Percentiles rank a stretch among this genome's conserved stretches.
Conservation (phyloP, 495 filamentous ascomycete genomes). For the Aspergillus conjunctus region DNA sequence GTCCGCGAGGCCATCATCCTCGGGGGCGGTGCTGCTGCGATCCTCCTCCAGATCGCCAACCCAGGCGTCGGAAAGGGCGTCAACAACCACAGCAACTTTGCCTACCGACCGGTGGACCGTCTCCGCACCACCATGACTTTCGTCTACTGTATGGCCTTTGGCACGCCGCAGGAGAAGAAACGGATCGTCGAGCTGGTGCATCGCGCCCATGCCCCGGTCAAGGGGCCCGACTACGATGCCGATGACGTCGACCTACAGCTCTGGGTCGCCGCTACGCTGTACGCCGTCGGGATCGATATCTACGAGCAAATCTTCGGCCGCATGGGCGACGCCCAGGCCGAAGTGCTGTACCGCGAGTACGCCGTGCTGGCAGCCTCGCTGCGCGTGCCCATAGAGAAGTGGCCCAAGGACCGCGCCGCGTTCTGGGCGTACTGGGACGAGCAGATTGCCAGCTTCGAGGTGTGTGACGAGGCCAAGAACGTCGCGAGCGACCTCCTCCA, state of each 20-base stretch:
- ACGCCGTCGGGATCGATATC: constrained; percentile 36
- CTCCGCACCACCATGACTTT: constrained; percentile 49
- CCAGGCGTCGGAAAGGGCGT: constrained; percentile 41
- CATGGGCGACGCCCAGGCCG: constrained; percentile 24
- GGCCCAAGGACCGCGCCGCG: constrained; percentile 35
- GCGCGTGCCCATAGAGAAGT: constrained; percentile 38
- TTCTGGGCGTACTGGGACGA: constrained; percentile 49
- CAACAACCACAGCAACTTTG: constrained; percentile 43
- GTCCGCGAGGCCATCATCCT: constrained; percentile 43
- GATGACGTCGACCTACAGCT: constrained; percentile 41
- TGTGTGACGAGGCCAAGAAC: constrained; percentile 35
- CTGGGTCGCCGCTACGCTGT: constrained; percentile 48
- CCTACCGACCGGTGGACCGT: constrained; percentile 40
- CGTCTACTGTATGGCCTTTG: constrained; percentile 47
- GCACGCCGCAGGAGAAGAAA: constrained; percentile 36
- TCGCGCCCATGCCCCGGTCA: constrained; percentile 36
- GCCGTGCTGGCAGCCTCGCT: constrained; percentile 39
- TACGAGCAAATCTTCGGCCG: constrained; percentile 40
- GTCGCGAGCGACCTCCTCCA: constrained; percentile 39
- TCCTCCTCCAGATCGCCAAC: constrained; percentile 45
- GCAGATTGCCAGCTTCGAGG: constrained; percentile 32
- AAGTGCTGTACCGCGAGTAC: constrained; percentile 42
- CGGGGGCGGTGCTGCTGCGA: constrained; percentile 39
- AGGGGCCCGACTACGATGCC: constrained; percentile 36
- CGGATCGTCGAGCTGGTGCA: constrained; percentile 41